Conservation (phyloP, 352 stramenopile species). For the Pythium aquatile region DNA sequence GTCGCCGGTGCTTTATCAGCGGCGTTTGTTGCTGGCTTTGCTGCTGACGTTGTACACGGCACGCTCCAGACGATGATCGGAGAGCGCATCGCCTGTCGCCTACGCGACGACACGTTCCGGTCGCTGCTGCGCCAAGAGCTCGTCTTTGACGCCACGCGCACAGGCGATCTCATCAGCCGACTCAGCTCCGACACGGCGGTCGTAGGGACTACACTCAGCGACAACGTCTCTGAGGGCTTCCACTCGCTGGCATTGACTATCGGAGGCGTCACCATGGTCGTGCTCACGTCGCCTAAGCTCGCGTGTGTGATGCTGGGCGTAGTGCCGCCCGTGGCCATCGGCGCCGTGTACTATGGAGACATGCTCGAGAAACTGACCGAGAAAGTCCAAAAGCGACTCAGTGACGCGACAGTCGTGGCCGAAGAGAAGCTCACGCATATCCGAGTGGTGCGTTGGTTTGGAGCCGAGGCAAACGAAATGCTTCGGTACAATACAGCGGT, state of each 20-base stretch:
- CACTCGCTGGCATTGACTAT: constrained; percentile 76
- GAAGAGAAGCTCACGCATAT: constrained; percentile 93
- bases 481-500: constrained; percentile 46
- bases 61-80: constrained; percentile 55
- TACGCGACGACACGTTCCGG: constrained; percentile 75
- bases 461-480: constrained; percentile 55
- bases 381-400: constrained; percentile 90
- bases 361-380: constrained; percentile 86
- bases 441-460: constrained; percentile 90
- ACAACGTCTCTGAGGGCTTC: constrained; percentile 80
- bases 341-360: constrained; percentile 82
- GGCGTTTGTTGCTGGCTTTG: too few relatives aligned
- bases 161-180: constrained; percentile 90
- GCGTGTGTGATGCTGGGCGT: constrained; percentile 90
- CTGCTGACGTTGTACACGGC: too few relatives aligned
- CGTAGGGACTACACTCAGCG: constrained; percentile 91
- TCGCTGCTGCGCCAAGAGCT: constrained; percentile 87
- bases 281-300: constrained; percentile 89
- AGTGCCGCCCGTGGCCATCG: constrained; percentile 90
- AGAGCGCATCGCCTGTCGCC: constrained; percentile 76
- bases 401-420: constrained; percentile 88
- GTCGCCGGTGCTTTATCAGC: constrained; percentile 47
- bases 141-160: constrained; percentile 88
- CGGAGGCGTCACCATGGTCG: constrained; percentile 88
- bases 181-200: constrained; percentile 90